Base-by-base conservation (phyloP, 305 asterid species). In the Fraxinus nigra region DNA sequence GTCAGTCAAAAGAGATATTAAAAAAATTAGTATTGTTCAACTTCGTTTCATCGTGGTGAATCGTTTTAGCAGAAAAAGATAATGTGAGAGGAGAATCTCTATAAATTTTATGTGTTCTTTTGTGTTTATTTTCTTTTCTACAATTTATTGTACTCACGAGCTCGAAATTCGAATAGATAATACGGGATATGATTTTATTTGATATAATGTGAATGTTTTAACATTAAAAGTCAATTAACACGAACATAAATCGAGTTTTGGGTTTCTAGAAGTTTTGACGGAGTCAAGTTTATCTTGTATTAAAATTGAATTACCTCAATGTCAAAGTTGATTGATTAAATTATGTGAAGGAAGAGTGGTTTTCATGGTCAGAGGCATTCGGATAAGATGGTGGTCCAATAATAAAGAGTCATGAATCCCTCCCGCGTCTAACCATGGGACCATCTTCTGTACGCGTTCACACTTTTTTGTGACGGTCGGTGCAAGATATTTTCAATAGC, bases 371-470 rank as follows among this genome's bases (percentile, higher is more conserved):
- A 30, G 75, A 28, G 4, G 38, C 40, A 30, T 30, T 30, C 33
- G 75, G 75, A 69, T 69, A 69, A 69, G 75, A 69, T 10, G 43
- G 75, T 69, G 75, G 75, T 69, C 75, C 40, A 69, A 28, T 69
- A 32, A 32, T 28, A 28, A 18, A 56, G 28, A 18, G 26, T 56
- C 28, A 18, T 56, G 28, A 56, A 56, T 30, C 9, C 30, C 2
- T 69, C 28, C 35, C 11, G 35, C 11, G 73, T 16, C 72, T 65
- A 26, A 65, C 35, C 73, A 65, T 65, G 73, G 73, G 70, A 10
- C 73, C 73, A 65, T 10, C 35, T 65, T 10, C 73, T 26, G 73
- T 65, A 26, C 35, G 34, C 35, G 35, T 65, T 65, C 10, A 65
- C 72, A 65, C 72, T 65, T 65, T 61, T 22, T 4, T 0, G 16